phyloP scores from a whole-genome alignment of 1,139 yeast species.

The Blastobotrys capitulatus region DNA sequence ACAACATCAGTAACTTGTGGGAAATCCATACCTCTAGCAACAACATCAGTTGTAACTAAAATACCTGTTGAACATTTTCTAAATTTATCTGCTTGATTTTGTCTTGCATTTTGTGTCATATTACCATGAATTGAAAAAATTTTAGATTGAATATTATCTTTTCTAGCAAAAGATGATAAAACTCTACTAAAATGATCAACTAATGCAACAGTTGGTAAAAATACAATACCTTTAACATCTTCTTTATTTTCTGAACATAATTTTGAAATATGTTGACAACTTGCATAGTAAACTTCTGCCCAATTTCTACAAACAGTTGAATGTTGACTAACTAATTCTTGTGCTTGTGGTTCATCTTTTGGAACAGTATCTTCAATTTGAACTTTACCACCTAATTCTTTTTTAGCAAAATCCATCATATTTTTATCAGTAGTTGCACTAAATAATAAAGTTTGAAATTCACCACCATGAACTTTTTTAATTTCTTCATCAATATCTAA shows the following conservation, averaged over 20 bases:
- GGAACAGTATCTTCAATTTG: conserved; percentile 72
- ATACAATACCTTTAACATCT: conserved; percentile 68
- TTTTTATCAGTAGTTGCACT: conserved; percentile 80
- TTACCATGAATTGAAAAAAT: conserved; percentile 58
- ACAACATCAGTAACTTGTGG: conserved; percentile 77
- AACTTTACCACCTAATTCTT: conserved; percentile 55
- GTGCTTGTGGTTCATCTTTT: conserved; percentile 67
- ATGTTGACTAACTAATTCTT: conserved; percentile 70
- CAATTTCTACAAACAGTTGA: conserved; percentile 45
- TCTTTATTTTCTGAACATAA: conserved; percentile 31
- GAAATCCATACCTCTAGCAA: conserved; percentile 96
- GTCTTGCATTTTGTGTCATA: conserved; percentile 60
- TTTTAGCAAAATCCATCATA: conserved; percentile 60
- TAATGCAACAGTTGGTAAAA: conserved; percentile 70
- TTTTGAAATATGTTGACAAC: conserved; percentile 24
- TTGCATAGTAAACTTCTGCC: conserved; percentile 34
- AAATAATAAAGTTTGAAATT: conserved; percentile 59
- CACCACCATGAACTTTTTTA: conserved; percentile 27
- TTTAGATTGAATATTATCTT: conserved; percentile 8
- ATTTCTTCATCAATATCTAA: conserved; percentile 48
- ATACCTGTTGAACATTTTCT: conserved; percentile 48
- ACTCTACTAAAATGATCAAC: conserved; percentile 52
- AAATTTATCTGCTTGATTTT: conserved; percentile 51
- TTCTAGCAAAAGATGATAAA: conserved; percentile 21
- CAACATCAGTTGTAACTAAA: conserved; percentile 84